phyloP scores from a whole-genome alignment of 148 eudicot genomes.

The Chenopodium berlandieri region DNA sequence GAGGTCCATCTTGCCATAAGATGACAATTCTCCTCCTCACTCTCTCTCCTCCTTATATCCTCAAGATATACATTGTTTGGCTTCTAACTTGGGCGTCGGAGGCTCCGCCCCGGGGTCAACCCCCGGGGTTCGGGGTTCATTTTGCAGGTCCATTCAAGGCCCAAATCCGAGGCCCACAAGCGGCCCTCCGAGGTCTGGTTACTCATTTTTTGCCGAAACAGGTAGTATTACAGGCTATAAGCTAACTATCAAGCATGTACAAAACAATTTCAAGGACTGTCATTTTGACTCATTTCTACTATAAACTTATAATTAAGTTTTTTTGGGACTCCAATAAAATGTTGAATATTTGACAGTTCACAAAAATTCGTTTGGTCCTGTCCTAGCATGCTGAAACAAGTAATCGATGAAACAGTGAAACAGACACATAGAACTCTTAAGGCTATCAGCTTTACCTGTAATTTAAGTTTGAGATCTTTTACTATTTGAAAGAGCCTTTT shows the following conservation, averaged over 20 bases:
- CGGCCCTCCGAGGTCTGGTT: too few species aligned
- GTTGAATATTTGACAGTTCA: background rate
- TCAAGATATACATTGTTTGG: too few species aligned
- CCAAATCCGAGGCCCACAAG: too few species aligned
- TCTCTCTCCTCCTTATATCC: too few species aligned
- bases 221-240: background rate
- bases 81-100: too few species aligned
- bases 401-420: background rate
- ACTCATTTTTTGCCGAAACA: too few species aligned
- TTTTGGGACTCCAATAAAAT: background rate
- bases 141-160: too few species aligned
- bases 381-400: background rate
- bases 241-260: background rate
- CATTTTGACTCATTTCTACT: background rate
- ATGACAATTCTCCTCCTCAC: too few species aligned
- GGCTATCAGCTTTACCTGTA: slow-evolving; percentile 52
- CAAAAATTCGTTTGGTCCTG: background rate
- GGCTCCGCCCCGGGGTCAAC: too few species aligned
- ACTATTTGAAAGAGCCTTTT: slow-evolving; percentile 77
- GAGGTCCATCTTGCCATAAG: too few species aligned
- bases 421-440: slow-evolving; percentile 6
- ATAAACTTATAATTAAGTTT: background rate
- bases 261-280: slow-evolving; percentile 2
- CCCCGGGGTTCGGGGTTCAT: too few species aligned
- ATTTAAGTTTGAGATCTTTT: slow-evolving; percentile 66